Percentiles rank a stretch among this genome's conserved stretches.
Evolutionary conservation across 345 rosid species (phyloP).

Genomic region (Eucalyptus marginata): DNA sequence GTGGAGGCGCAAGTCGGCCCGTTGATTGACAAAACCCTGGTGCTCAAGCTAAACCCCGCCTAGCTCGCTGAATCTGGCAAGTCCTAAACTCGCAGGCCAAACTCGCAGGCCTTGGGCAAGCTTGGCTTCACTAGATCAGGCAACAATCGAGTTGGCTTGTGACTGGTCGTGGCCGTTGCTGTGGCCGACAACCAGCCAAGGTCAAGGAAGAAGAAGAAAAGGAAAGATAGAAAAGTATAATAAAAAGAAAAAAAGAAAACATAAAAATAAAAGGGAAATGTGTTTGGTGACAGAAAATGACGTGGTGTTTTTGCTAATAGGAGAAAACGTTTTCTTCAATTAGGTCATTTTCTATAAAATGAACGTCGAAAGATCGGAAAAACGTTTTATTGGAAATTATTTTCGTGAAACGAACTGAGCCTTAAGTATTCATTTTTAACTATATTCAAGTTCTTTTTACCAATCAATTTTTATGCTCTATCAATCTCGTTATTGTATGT

Average conservation of each 20-base stretch:
- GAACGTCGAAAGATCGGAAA: accelerated
- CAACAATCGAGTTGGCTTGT: accelerated
- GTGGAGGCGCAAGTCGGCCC: accelerated
- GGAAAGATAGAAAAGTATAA: no score
- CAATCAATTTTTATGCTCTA: neutral
- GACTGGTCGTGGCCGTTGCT: accelerated
- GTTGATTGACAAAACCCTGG: no score
- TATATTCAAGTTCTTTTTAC: neutral
- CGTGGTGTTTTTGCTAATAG: no score
- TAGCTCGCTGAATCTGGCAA: no score
- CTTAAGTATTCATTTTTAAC: neutral
- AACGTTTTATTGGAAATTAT: accelerated
- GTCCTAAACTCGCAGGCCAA: no score
- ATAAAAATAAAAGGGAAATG: no score
- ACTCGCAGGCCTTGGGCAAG: accelerated
- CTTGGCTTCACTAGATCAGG: no score
- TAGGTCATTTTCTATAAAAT: accelerated
- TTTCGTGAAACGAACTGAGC: accelerated
- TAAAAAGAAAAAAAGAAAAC: accelerated
- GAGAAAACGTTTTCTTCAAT: accelerated
- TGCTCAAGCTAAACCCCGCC: no score
- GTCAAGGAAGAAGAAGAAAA: no score
- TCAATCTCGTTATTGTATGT: neutral
- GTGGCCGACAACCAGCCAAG: accelerated
- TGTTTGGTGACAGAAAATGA: no score